These are phyloP conservation scores for Rhynchosporium agropyri DNA, from an alignment of 2,329 filamentous ascomycete genomes.

Conservation along the genomic window DNA sequence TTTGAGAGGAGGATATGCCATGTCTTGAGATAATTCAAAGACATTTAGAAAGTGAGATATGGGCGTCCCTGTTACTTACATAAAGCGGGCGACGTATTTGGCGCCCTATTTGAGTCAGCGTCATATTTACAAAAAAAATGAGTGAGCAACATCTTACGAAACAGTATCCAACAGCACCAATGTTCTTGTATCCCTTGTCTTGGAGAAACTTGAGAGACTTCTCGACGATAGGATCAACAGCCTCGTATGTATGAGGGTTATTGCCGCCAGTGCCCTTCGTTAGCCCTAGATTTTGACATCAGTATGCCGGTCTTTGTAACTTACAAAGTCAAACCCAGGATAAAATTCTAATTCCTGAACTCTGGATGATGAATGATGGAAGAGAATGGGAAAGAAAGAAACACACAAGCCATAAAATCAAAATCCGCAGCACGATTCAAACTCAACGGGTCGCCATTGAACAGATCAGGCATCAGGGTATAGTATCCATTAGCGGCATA, in stretches of 20 bases:
- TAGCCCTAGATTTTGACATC: slow-evolving; percentile 18
- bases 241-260: slow-evolving; percentile 39
- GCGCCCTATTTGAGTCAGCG: slow-evolving; percentile 51
- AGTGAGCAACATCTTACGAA: slow-evolving; percentile 47
- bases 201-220: slow-evolving; percentile 60
- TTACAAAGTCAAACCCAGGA: not conserved
- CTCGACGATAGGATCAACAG: slow-evolving; percentile 47
- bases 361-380: not conserved
- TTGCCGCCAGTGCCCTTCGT: slow-evolving; percentile 39
- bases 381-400: no score
- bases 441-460: slow-evolving; percentile 65
- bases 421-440: slow-evolving; percentile 52
- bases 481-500: slow-evolving; percentile 64
- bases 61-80: slow-evolving; percentile 34
- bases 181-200: slow-evolving; percentile 57
- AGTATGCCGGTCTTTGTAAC: not conserved
- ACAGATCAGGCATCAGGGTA: slow-evolving; percentile 67
- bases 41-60: no score
- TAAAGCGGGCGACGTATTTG: slow-evolving; percentile 73
- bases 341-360: not conserved
- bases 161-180: slow-evolving; percentile 73
- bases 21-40: no score
- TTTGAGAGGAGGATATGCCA: no score
- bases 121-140: not conserved
- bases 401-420: slow-evolving; percentile 48